Evolutionary conservation across 2,329 filamentous ascomycete genomes (phyloP).

Genomic region (Pseudodiploospora longispora): DNA sequence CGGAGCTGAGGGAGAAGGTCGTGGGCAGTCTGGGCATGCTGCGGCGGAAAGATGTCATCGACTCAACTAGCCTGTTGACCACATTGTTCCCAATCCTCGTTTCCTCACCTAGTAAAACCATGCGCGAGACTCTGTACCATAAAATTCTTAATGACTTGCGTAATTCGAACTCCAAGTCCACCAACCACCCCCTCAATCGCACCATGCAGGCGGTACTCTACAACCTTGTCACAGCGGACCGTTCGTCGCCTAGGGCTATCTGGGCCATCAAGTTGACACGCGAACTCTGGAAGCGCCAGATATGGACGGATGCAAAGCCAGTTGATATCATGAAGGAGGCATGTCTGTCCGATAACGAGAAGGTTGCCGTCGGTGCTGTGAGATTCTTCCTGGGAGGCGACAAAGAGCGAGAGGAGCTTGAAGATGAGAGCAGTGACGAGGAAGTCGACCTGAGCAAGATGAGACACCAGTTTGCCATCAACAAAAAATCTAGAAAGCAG

Average conservation of each 20-base stretch:
- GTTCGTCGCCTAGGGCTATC: constrained; percentile 74
- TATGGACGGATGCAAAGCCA: constrained; percentile 90
- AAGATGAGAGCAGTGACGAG: constrained; percentile 82
- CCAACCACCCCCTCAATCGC: constrained; percentile 86
- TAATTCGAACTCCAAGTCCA: constrained; percentile 76
- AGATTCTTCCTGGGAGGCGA: constrained; percentile 95
- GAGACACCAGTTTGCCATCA: constrained; percentile 80
- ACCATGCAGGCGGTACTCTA: constrained; percentile 90
- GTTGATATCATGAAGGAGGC: constrained; percentile 99
- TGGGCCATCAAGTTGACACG: constrained; percentile 95
- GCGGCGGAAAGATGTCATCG: constrained; percentile 83
- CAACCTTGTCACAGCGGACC: constrained; percentile 82
- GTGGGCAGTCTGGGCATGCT: constrained; percentile 83
- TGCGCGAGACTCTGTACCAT: constrained; percentile 72
- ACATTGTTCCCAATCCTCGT: constrained; percentile 92
- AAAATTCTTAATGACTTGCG: constrained; percentile 91
- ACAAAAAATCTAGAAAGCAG: constrained; percentile 93
- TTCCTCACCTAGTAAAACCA: constrained; percentile 81
- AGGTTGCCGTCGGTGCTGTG: constrained; percentile 79
- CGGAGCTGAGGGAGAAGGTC: constrained; percentile 86
- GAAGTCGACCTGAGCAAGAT: constrained; percentile 71
- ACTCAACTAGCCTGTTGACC: constrained; percentile 75
- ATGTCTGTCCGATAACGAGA: constrained; percentile 80
- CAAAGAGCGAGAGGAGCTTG: constrained; percentile 86
- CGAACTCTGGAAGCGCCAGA: constrained; percentile 92